Conservation (phyloP, 176 grass and related monocot species). For the Eragrostis nindensis region DNA sequence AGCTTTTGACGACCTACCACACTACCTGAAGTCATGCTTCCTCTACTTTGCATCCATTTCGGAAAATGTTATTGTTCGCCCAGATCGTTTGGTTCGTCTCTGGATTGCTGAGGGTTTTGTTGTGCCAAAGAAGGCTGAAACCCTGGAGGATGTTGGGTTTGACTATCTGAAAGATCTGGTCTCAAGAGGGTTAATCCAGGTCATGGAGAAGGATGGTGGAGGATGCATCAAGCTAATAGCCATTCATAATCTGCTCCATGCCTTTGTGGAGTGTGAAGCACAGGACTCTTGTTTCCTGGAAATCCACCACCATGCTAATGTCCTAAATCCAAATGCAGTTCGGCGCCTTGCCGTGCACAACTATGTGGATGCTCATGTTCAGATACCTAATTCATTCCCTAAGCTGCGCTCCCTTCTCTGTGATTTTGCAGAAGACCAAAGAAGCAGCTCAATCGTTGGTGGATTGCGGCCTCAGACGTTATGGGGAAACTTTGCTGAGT, state of each 20-base stretch:
- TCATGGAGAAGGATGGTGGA: constrained; percentile 42
- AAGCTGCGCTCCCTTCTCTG: constrained; percentile 57
- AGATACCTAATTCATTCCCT: constrained; percentile 46
- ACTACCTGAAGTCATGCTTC: constrained; percentile 59
- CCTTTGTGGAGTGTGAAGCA: constrained; percentile 50
- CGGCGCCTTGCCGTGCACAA: constrained; percentile 53
- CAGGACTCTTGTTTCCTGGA: constrained; percentile 50
- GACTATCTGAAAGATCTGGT: constrained; percentile 49
- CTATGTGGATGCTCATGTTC: constrained; percentile 34
- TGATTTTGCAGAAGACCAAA: constrained; percentile 54
- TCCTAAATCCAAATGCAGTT: constrained; percentile 37
- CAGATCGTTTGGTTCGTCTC: constrained; percentile 41
- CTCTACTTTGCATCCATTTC: constrained; percentile 52
- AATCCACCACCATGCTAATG: constrained; percentile 43
- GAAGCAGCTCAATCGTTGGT: constrained; percentile 31
- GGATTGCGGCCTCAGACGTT: constrained; percentile 13
- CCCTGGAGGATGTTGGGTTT: constrained; percentile 41
- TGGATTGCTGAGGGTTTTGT: constrained; percentile 58
- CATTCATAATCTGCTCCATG: constrained; percentile 49
- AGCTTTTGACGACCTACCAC: constrained; percentile 51
- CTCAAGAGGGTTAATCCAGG: constrained; percentile 47
- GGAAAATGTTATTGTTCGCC: constrained; percentile 41
- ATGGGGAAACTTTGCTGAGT: constrained; percentile 38
- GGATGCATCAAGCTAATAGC: constrained; percentile 44
- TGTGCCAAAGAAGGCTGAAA: constrained; percentile 38